These are phyloP conservation scores for Wallacemonas sp. DNA, from an alignment of 208 protist genomes.

Conservation along the genomic window DNA sequence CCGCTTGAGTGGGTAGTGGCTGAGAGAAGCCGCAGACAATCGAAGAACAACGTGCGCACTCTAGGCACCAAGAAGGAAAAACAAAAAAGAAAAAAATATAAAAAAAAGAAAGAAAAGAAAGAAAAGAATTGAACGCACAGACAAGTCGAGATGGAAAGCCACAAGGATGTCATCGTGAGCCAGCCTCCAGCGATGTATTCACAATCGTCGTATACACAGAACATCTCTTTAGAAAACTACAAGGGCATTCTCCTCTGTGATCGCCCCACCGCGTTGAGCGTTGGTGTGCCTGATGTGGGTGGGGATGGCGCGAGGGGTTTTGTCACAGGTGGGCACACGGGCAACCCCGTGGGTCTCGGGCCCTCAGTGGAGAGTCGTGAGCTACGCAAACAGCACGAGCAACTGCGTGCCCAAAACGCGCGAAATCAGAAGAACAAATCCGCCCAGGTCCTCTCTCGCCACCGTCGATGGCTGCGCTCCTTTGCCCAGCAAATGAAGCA, in stretches of 20 bases:
- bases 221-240: conserved; percentile 87
- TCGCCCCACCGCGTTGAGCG: conserved; percentile 47
- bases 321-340: conserved; percentile 54
- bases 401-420: conserved; percentile 51
- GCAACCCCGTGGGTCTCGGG: conserved; percentile 56
- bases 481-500: conserved; percentile 80
- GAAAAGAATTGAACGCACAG: no score
- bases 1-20: no score
- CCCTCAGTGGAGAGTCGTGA: conserved; percentile 62
- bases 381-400: conserved; percentile 43
- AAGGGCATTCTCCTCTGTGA: conserved; percentile 91
- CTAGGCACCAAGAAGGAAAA: no score
- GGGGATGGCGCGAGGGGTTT: conserved; percentile 41
- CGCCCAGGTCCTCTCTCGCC: conserved; percentile 58
- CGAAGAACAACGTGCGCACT: no score
- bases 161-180: conserved; percentile 91
- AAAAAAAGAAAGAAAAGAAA: no score
- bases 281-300: conserved; percentile 1
- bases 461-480: conserved; percentile 83
- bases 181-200: conserved; percentile 81
- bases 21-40: no score
- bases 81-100: no score
- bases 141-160: conserved; percentile 62
- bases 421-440: conserved; percentile 41
- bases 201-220: conserved; percentile 30